phyloP scores from a whole-genome alignment of 2,329 filamentous ascomycete genomes.

The Gnomoniopsis sp. region DNA sequence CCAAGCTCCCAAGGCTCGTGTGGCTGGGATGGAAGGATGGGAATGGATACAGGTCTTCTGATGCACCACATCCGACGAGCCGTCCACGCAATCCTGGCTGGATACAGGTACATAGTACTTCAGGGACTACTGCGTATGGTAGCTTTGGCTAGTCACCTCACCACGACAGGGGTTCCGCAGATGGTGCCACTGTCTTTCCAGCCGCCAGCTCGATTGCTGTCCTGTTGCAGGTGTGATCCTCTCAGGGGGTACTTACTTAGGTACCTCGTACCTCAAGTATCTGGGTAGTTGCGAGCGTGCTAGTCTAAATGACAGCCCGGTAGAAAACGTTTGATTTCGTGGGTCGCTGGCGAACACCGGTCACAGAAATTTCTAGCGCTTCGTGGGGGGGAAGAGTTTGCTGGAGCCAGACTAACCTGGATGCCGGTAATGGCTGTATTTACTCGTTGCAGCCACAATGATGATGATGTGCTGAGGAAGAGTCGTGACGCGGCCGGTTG shows the following conservation, averaged over 20 bases:
- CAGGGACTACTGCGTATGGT: no score
- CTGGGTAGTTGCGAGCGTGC: not conserved
- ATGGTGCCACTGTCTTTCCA: no score
- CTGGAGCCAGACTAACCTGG: not conserved
- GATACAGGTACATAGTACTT: not conserved
- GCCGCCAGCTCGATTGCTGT: no score
- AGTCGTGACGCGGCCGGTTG: conserved; percentile 15
- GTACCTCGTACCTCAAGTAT: no score
- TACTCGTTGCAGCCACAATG: not conserved
- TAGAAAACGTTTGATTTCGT: not conserved
- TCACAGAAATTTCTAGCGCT: not conserved
- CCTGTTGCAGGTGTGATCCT: not conserved
- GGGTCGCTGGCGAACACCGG: not conserved
- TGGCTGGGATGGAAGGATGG: conserved; percentile 22
- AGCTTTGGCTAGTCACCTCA: not conserved
- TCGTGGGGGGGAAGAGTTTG: not conserved
- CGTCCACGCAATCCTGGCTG: no score
- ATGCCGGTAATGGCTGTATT: not conserved
- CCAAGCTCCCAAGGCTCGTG: conserved; percentile 20
- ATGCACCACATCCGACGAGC: not conserved
- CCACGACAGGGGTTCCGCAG: not conserved
- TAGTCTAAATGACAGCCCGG: not conserved
- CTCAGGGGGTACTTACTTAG: no score
- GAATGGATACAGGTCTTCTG: not conserved
- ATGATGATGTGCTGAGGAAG: conserved; percentile 5